These are phyloP conservation scores for Saccharomycopsis oosterbeekiorum DNA, from an alignment of 805 yeast species.

Conservation along the genomic window DNA sequence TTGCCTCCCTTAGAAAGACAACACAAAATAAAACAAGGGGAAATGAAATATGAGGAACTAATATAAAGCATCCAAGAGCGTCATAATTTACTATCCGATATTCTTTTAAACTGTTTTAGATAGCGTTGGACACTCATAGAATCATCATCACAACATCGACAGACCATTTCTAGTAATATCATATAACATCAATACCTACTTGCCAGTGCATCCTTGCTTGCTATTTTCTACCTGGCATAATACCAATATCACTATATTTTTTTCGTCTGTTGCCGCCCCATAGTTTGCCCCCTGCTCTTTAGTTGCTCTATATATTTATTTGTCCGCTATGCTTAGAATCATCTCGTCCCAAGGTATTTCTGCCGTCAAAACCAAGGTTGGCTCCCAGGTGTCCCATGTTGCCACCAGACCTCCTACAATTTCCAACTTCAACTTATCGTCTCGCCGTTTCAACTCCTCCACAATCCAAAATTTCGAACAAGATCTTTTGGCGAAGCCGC, in stretches of 20 bases:
- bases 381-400: slow-evolving; percentile 14
- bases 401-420: slow-evolving; percentile 10
- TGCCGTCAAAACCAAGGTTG: slow-evolving; percentile 16
- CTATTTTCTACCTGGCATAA: too few species aligned
- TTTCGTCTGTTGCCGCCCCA: background rate
- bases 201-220: too few species aligned
- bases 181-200: too few species aligned
- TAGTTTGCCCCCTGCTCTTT: background rate
- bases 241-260: too few species aligned
- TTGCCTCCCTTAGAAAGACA: background rate
- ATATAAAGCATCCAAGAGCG: background rate
- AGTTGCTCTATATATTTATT: background rate
- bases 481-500: slow-evolving; percentile 19
- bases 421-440: slow-evolving; percentile 12
- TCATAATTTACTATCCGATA: background rate
- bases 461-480: slow-evolving; percentile 9
- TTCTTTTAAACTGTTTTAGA: background rate
- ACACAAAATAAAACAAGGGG: background rate
- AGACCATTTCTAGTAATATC: too few species aligned
- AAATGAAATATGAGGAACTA: too few species aligned
- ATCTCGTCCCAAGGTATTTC: slow-evolving; percentile 14
- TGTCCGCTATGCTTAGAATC: slow-evolving; percentile 15
- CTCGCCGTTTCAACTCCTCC: slow-evolving; percentile 15
- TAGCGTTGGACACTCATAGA: too few species aligned
- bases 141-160: too few species aligned